These are phyloP conservation scores for Termitomyces sp. DNA, from an alignment of 768 basidiomycete genomes.

Conservation along the genomic window DNA sequence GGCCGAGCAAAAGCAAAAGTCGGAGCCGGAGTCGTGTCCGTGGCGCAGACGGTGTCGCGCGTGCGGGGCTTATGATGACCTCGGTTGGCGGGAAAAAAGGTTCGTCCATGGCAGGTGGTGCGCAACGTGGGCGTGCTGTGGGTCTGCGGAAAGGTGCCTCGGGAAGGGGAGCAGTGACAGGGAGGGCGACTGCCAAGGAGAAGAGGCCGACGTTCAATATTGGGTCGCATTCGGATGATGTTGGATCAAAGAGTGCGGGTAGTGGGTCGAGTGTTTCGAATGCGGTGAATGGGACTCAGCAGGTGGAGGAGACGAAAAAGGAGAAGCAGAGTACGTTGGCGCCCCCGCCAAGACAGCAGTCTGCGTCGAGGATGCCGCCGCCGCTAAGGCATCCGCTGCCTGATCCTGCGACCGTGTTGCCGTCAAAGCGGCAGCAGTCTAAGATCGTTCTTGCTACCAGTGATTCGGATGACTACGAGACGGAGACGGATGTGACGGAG, in stretches of 20 bases:
- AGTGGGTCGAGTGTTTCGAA: slow-evolving; percentile 26
- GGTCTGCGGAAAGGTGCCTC: slow-evolving; percentile 1
- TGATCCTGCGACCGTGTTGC: slow-evolving; percentile 14
- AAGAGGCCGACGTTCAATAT: slow-evolving; percentile 44
- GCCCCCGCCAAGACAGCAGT: not conserved
- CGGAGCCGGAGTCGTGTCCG: slow-evolving; percentile 8
- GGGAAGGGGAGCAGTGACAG: not conserved
- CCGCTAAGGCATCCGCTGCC: slow-evolving; percentile 16
- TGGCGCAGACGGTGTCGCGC: slow-evolving; percentile 8
- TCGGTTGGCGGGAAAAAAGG: not conserved
- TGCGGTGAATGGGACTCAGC: not conserved
- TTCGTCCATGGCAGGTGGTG: not conserved
- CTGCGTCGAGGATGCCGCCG: slow-evolving; percentile 13
- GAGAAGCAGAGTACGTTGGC: not conserved
- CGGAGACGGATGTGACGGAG: slow-evolving; percentile 21
- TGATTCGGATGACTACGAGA: slow-evolving; percentile 43
- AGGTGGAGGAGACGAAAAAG: not conserved
- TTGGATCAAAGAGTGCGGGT: slow-evolving; percentile 30
- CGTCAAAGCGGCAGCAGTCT: slow-evolving; percentile 18
- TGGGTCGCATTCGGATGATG: slow-evolving; percentile 54
- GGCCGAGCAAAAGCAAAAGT: slow-evolving; percentile 8
- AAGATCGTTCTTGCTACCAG: slow-evolving; percentile 48
- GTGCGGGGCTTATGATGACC: slow-evolving; percentile 11
- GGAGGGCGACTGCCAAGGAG: slow-evolving; percentile 4
- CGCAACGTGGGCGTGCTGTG: not conserved